Conservation (phyloP, 352 stramenopile genomes). For the Globisporangium ultimum region DNA sequence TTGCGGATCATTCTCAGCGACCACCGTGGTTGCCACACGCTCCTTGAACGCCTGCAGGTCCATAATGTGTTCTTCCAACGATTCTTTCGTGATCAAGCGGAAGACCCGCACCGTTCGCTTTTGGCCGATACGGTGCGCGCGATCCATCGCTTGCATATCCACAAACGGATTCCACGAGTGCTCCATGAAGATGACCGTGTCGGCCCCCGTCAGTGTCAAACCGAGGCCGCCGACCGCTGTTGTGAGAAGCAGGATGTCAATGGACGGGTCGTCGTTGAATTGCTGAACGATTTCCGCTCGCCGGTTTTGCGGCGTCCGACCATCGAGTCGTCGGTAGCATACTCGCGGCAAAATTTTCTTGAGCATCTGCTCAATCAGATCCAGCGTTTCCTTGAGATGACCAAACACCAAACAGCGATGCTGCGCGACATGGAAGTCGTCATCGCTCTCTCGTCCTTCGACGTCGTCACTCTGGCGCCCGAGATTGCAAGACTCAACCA, state of each 20-base stretch:
- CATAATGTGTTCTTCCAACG: conserved; percentile 79
- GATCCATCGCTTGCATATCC: conserved; percentile 92
- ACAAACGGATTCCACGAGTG: conserved; percentile 98
- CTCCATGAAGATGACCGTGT: conserved; percentile 98
- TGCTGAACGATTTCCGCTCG: conserved; percentile 80
- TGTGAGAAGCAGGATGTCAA: conserved; percentile 95
- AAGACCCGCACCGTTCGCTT: conserved; percentile 71
- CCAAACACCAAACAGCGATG: conserved; percentile 96
- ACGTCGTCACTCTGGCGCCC: conserved; percentile 7
- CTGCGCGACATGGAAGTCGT: conserved; percentile 21
- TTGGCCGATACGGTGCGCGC: conserved; percentile 78
- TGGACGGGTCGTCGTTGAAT: conserved; percentile 92
- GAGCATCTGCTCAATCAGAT: conserved; percentile 91
- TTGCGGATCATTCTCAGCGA: conserved; percentile 43
- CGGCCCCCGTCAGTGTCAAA: conserved; percentile 95
- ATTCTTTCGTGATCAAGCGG: conserved; percentile 67
- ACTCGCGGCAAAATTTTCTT: conserved; percentile 53
- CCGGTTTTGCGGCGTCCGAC: conserved; percentile 67
- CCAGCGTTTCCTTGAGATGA: conserved; percentile 92
- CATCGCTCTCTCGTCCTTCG: conserved; percentile 3
- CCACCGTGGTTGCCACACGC: conserved; percentile 58
- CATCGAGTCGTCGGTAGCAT: conserved; percentile 92
- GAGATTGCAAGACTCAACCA: conserved; percentile 68
- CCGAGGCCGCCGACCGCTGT: conserved; percentile 94
- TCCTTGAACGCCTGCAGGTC: conserved; percentile 81